Percentiles rank a stretch among this genome's conserved stretches.
Conservation (phyloP, 169 alveolate genomes). For the Amoebophrya sp. region DNA sequence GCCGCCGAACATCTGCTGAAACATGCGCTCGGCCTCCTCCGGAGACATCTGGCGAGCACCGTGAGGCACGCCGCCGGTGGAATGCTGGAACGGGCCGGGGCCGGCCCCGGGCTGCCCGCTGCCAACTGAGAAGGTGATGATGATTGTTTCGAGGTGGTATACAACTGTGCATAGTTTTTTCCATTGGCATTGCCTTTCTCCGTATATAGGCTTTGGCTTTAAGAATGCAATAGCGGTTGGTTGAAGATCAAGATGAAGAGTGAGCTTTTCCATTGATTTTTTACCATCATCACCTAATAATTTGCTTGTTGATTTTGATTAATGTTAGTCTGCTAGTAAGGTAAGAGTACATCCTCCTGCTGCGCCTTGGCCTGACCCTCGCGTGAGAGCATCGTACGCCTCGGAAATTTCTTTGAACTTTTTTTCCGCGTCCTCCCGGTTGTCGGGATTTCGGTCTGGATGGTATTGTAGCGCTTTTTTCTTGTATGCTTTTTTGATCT, state of each 20-base stretch:
- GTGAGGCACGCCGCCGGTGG: neutral
- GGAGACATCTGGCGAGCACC: neutral
- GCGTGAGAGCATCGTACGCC: slow-evolving; percentile 66
- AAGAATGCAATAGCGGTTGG: neutral
- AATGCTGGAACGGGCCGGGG: neutral
- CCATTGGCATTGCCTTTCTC: neutral
- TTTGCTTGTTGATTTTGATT: neutral
- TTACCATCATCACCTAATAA: no score
- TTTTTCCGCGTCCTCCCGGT: slow-evolving; percentile 57
- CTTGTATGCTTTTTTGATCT: slow-evolving; percentile 58
- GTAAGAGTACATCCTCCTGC: neutral
- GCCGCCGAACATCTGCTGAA: neutral
- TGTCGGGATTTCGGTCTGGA: slow-evolving; percentile 63
- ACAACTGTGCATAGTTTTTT: neutral
- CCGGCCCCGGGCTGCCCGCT: no score
- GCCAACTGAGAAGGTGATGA: no score
- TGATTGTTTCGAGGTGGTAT: neutral
- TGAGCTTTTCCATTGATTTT: no score
- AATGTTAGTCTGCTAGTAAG: neutral
- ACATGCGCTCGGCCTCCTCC: neutral
- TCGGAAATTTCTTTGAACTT: slow-evolving; percentile 64
- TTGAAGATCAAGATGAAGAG: no score
- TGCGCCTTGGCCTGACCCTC: neutral
- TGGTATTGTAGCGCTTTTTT: slow-evolving; percentile 55
- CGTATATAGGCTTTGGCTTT: neutral